Evolutionary conservation across 805 yeast species (phyloP).

Genomic region (Zygotorulaspora chibaensis): DNA sequence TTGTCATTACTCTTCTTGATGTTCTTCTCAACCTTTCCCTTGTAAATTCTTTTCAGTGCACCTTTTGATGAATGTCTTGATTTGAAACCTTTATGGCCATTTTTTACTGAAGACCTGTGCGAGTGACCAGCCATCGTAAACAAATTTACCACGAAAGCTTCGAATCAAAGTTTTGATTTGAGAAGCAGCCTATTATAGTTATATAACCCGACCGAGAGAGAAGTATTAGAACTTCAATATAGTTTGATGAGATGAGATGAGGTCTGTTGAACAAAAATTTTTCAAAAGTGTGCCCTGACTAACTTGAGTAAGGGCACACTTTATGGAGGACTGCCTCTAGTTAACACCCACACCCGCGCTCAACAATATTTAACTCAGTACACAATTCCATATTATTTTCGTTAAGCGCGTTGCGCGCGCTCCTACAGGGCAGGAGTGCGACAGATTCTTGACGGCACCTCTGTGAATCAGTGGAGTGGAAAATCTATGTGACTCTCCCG

Average conservation of each 20-base stretch:
- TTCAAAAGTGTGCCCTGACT: conserved; percentile 5
- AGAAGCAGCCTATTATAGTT: not conserved
- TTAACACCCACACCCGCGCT: conserved; percentile 5
- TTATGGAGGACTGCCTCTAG: not conserved
- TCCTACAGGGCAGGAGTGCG: too few species aligned
- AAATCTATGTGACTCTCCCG: not conserved
- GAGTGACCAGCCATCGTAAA: conserved; percentile 64
- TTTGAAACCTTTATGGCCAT: conserved; percentile 85
- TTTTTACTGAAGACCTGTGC: conserved; percentile 80
- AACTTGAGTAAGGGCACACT: not conserved
- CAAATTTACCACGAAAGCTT: conserved; percentile 6
- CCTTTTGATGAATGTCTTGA: conserved; percentile 89
- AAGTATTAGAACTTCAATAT: conserved; percentile 5
- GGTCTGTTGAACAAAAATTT: conserved; percentile 16
- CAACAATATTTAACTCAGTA: not conserved
- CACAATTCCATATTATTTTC: not conserved
- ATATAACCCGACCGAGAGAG: conserved; percentile 7
- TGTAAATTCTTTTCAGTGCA: conserved; percentile 69
- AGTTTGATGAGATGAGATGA: conserved; percentile 12
- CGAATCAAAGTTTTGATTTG: too few species aligned
- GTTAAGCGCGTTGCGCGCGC: too few species aligned
- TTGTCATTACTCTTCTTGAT: conserved; percentile 39
- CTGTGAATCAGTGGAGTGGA: not conserved
- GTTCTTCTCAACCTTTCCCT: conserved; percentile 84
- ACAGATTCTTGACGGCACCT: too few species aligned